These are phyloP conservation scores for Aspergillus quadrilineatus DNA, from an alignment of 2,329 filamentous ascomycete genomes.

Conservation along the genomic window DNA sequence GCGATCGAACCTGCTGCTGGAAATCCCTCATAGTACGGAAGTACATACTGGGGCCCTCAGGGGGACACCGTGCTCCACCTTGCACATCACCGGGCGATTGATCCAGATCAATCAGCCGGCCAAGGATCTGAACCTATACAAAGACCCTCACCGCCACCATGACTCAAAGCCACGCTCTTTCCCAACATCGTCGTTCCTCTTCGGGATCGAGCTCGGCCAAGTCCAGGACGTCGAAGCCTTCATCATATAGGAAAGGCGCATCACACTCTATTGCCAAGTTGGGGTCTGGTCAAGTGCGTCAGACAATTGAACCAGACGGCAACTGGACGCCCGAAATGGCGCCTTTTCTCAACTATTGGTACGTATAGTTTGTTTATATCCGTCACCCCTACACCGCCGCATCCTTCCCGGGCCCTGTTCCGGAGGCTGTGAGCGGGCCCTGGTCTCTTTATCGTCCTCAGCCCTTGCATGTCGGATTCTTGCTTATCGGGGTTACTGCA, in stretches of 20 bases:
- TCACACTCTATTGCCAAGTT: slow-evolving; percentile 36
- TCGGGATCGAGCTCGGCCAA: slow-evolving; percentile 35
- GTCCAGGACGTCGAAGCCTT: slow-evolving; percentile 31
- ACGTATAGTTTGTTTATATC: slow-evolving; percentile 25
- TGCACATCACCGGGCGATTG: slow-evolving; percentile 19
- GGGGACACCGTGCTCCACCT: slow-evolving; percentile 29
- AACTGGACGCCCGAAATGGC: slow-evolving; percentile 41
- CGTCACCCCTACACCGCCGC: slow-evolving; percentile 15
- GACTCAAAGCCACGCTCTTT: slow-evolving; percentile 31
- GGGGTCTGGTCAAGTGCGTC: slow-evolving; percentile 28
- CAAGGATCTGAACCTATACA: slow-evolving; percentile 18
- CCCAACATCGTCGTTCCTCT: slow-evolving; percentile 34
- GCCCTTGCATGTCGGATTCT: slow-evolving; percentile 21
- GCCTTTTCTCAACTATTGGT: slow-evolving; percentile 48
- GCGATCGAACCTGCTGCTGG: slow-evolving; percentile 18
- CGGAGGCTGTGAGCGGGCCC: slow-evolving; percentile 6
- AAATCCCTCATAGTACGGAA: slow-evolving; percentile 28
- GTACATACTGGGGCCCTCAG: slow-evolving; percentile 22
- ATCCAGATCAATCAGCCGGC: slow-evolving; percentile 14
- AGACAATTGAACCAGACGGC: slow-evolving; percentile 24
- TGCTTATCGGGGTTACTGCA: slow-evolving; percentile 21
- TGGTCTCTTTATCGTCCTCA: slow-evolving; percentile 12
- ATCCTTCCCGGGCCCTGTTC: slow-evolving; percentile 4
- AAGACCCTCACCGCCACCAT: slow-evolving; percentile 40
- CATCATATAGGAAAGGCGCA: slow-evolving; percentile 35